Evolutionary conservation across 805 yeast genomes (phyloP), one percentile per base, ranked within the genome.

Genomic region (Candida ponderosae): DNA sequence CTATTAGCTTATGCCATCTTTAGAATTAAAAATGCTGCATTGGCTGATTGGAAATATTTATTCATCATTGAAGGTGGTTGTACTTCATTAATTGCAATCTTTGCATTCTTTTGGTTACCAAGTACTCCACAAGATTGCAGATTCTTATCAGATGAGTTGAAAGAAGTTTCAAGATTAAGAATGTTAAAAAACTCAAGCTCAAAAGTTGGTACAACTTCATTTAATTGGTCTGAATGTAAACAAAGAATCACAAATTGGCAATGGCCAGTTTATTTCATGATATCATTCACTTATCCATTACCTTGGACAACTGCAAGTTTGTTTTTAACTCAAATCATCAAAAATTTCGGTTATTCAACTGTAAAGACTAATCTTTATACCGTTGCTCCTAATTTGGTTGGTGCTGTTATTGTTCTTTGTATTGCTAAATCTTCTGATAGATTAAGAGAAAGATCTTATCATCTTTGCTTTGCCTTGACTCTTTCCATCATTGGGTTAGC

Each of bases 41-140:
- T 46, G 7, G 24, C 37, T 60, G 39, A 62, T 6, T 57, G 62
- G 63, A 52, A 51, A 43, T 43, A 52, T 18, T 35, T 58, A 8
- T 60, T 57, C 44, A 41, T 58, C 16, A 47, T 56, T 18, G 54
- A 56, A 34, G 65, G 65, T 28, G 44, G 43, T 29, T 38, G 53
- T 20, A 60, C 65, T 16, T 48, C 58, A 2, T 57, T 69, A 6
- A 66, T 67, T 21, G 54, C 53, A 40, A 33, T 32, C 19, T 15
- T 40, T 32, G 43, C 46, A 8, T 34, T 27, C 26, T 46, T 32
- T 29, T 38, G 44, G 42, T 34, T 46, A 32, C 50, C 50, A 7
- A 35, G 41, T 7, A 34, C 40, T 11, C 45, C 32, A 23, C 14
- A 26, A 5, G 23, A 33, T 18, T 38, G 41, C 31, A 29, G 33